Base-by-base conservation (phyloP, 768 basidiomycete species). In the Punctularia strigosozonata region DNA sequence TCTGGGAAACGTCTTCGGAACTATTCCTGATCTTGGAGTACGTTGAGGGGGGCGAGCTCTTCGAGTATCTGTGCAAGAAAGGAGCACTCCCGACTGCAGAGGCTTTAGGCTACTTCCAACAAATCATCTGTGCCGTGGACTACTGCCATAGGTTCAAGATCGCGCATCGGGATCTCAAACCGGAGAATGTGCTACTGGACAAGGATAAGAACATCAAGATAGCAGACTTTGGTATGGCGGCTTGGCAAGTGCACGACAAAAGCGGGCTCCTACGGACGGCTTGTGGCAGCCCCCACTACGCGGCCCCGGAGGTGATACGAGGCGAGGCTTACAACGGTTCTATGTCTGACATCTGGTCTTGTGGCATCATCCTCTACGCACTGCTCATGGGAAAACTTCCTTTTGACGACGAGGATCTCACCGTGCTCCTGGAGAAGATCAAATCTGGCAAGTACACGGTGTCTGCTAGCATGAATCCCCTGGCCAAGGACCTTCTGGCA, bases 221-320 rank as follows among this genome's bases (percentile, higher is more conserved):
- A 24, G 90, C 87, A 2, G 92, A 97, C 60, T 92, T 95, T 54
- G 91, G 92, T n/a, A 91, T 95, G 86, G 90, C 91, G 3, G 84
- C 85, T 24, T 91, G 86, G 81, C 85, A 90, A 58, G 68, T 63
- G 19, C 72, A 73, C 43, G 67, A 69, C 36, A 66, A 61, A 10
- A 65, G 69, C 28, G 61, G 67, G 20, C 10, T 8, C 18, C 12
- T 10, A 20, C 8, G 19, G 13, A 95, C 91, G 0, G 82, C 84
- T 18, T 95, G 92, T 48, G 92, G 92, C 22, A 89, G 85, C 48
- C 91, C 91, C 40, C 92, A 95, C 56, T 95, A 98, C 43, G 90
- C 90, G 14, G 85, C 86, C 10, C 91, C 92, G 1, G 92, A 97
- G 61, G 79, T 97, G 41, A 74, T 94, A 45, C 69, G 73, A 56